These are phyloP conservation scores for Gossypium stocksii DNA, from an alignment of 345 rosid genomes.

Conservation along the genomic window DNA sequence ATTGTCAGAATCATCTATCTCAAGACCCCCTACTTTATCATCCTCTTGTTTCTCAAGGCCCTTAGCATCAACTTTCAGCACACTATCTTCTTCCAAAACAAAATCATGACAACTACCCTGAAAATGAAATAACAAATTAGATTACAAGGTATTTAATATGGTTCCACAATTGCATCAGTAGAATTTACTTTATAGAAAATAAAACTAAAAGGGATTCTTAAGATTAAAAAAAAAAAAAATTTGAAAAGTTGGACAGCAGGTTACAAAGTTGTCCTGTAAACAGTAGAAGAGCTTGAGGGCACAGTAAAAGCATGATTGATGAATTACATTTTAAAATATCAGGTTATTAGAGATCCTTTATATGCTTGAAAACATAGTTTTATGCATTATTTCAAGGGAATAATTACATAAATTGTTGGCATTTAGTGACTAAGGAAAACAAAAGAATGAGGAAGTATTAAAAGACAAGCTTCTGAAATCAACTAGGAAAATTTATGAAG, in stretches of 20 bases:
- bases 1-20: neutral
- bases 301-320: neutral
- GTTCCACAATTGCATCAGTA: slow-evolving; percentile 8
- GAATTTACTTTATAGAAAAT: neutral
- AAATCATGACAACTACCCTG: slow-evolving; percentile 17
- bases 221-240: neutral
- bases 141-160: neutral
- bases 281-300: neutral
- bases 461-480: neutral
- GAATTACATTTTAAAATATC: neutral
- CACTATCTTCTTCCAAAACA: slow-evolving; percentile 14
- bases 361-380: neutral
- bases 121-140: neutral
- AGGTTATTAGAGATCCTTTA: neutral
- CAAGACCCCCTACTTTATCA: neutral
- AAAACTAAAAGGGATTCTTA: slow-evolving; percentile 1
- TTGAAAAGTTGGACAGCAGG: neutral
- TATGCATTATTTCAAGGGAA: neutral
- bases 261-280: neutral
- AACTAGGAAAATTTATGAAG: neutral
- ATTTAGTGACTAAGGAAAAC: neutral
- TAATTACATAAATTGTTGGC: neutral
- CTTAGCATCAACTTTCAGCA: slow-evolving; percentile 1
- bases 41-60: slow-evolving; percentile 5
- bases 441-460: neutral